Evolutionary conservation across 208 protist species (phyloP).

Genomic region (Wallacemonas sp.): DNA sequence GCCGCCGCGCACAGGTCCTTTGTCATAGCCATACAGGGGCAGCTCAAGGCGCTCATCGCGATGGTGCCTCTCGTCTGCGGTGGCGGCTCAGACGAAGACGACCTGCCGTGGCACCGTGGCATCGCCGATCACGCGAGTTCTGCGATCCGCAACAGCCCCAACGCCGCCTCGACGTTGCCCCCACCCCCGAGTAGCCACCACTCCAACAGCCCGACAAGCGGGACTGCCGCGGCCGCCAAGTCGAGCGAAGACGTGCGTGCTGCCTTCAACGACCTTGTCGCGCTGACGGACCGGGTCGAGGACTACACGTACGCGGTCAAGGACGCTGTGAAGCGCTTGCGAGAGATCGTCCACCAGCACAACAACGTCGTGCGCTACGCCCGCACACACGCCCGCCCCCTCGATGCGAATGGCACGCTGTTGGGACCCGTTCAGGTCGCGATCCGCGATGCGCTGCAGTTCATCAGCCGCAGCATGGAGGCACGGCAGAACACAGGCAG

Average conservation of each 20-base stretch:
- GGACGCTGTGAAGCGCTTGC: constrained; percentile 22
- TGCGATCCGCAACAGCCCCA: no score
- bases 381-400: constrained; percentile 24
- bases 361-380: constrained; percentile 27
- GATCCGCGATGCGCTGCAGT: constrained; percentile 19
- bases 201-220: neutral
- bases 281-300: neutral
- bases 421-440: constrained; percentile 1
- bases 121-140: no score
- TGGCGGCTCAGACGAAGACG: neutral
- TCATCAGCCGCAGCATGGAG: constrained; percentile 18
- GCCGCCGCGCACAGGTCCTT: constrained; percentile 7
- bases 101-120: neutral
- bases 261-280: constrained; percentile 18
- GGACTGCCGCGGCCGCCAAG: neutral
- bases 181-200: neutral
- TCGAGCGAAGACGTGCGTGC: constrained; percentile 25
- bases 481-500: neutral
- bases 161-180: neutral
- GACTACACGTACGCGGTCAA: constrained; percentile 14
- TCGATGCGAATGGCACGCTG: neutral
- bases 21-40: neutral
- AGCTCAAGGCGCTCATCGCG: constrained; percentile 1
- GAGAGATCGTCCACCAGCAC: constrained; percentile 30
- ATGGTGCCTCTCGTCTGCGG: constrained; percentile 13